Conservation (phyloP, 2,329 filamentous ascomycete genomes). For the Zymoseptoria passerinii region DNA sequence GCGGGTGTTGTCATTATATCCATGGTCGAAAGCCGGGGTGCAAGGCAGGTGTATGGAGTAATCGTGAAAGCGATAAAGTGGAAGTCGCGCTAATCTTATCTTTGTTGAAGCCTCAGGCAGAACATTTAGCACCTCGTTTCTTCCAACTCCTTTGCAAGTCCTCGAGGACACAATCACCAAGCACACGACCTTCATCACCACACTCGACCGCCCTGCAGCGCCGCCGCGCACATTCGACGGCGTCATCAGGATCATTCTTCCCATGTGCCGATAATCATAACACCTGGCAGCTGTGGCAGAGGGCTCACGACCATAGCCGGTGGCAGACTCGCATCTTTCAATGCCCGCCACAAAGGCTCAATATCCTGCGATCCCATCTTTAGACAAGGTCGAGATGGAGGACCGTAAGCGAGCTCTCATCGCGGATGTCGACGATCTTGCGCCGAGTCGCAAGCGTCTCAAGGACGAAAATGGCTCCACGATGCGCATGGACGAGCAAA, state of each 20-base stretch:
- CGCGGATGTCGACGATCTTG: constrained; percentile 69
- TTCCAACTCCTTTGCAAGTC: neutral
- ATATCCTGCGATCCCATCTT: constrained; percentile 56
- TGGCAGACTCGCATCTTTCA: constrained; percentile 12
- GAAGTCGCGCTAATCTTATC: neutral
- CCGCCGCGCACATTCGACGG: constrained; percentile 1
- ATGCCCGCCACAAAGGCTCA: constrained; percentile 23
- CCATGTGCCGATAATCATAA: neutral
- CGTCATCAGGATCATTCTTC: neutral
- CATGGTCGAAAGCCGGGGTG: too few species aligned
- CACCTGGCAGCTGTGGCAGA: neutral
- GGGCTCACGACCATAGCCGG: neutral
- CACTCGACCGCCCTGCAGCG: neutral
- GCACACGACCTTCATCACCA: constrained; percentile 4
- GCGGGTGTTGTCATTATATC: neutral
- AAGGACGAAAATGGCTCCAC: constrained; percentile 65
- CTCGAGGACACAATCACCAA: neutral
- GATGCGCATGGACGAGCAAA: constrained; percentile 57
- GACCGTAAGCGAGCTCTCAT: constrained; percentile 94
- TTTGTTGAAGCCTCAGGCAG: too few species aligned
- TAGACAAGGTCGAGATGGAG: constrained; percentile 90
- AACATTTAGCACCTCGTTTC: neutral
- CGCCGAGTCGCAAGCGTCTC: constrained; percentile 83
- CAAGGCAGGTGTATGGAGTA: too few species aligned
- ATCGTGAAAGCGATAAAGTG: neutral